phyloP scores from a whole-genome alignment of 192 early-diverging fungal species.

The Coemansia sp. region DNA sequence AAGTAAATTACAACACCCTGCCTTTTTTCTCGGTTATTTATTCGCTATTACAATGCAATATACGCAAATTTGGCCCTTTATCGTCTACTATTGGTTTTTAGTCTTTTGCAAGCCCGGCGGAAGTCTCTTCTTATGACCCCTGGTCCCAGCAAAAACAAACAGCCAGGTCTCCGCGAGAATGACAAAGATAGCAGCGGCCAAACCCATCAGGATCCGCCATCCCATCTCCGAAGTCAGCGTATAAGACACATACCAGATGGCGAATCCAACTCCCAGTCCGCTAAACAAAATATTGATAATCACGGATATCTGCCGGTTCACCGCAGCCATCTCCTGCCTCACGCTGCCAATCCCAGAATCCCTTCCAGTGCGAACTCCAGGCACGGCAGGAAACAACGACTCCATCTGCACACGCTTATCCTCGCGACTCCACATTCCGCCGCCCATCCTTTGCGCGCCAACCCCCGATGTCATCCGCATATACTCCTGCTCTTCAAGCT shows the following conservation, averaged over 20 bases:
- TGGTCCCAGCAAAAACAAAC: constrained; percentile 32
- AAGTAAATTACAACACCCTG: too few relatives aligned
- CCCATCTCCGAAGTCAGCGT: constrained; percentile 43
- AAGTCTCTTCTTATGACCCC: constrained; percentile 41
- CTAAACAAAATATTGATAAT: constrained; percentile 52
- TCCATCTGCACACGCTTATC: not conserved
- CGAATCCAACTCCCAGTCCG: constrained; percentile 46
- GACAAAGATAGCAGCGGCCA: constrained; percentile 27
- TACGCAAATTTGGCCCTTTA: too few relatives aligned
- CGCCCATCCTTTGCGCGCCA: not conserved
- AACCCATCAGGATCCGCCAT: constrained; percentile 36
- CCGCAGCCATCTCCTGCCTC: constrained; percentile 31
- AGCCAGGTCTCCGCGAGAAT: constrained; percentile 39
- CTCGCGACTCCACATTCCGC: not conserved
- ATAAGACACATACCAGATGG: constrained; percentile 47
- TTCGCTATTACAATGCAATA: too few relatives aligned
- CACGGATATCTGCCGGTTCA: constrained; percentile 33
- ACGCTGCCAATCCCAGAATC: constrained; percentile 3
- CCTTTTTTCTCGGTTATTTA: too few relatives aligned
- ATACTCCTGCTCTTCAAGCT: constrained; percentile 47
- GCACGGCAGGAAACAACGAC: constrained; percentile 28
- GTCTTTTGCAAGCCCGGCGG: not conserved
- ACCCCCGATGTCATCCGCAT: constrained; percentile 28
- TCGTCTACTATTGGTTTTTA: not conserved
- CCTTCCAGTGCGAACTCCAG: constrained; percentile 34